Percentiles rank a stretch among this genome's conserved stretches.
Evolutionary conservation across 2,329 filamentous ascomycete genomes (phyloP).

Genomic region (Fusarium sp.): DNA sequence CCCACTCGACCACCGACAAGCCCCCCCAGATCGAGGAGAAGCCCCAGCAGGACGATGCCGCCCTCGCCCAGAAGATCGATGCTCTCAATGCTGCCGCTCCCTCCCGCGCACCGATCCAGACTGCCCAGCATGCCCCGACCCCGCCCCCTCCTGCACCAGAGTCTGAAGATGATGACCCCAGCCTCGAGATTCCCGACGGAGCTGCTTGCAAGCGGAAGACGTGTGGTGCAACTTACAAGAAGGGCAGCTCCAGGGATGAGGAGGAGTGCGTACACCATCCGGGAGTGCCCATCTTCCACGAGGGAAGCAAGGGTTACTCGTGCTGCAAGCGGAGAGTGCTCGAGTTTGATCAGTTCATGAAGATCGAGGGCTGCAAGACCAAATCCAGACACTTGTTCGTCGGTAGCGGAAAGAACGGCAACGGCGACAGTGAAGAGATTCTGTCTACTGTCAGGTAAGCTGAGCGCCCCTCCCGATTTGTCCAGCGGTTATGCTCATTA

Average conservation of each 20-base stretch:
- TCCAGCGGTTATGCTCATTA: constrained; percentile 18
- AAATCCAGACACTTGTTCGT: constrained; percentile 89
- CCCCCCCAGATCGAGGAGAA: constrained; percentile 75
- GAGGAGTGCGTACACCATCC: constrained; percentile 93
- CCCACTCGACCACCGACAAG: constrained; percentile 88
- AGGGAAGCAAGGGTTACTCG: constrained; percentile 97
- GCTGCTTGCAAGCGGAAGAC: constrained; percentile 83
- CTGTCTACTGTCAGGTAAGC: constrained; percentile 82
- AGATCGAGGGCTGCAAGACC: constrained; percentile 90
- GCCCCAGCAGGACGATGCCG: constrained; percentile 59
- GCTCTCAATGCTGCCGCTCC: constrained; percentile 66
- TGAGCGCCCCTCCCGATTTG: not conserved
- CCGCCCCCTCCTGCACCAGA: constrained; percentile 77
- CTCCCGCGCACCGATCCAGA: constrained; percentile 57
- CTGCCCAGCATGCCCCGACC: constrained; percentile 64
- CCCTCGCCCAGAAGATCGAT: constrained; percentile 64
- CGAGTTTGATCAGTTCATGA: constrained; percentile 98
- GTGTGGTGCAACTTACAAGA: constrained; percentile 79
- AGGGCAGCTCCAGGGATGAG: constrained; percentile 71
- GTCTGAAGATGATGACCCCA: constrained; percentile 89
- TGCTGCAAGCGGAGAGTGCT: constrained; percentile 97
- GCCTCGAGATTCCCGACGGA: constrained; percentile 79
- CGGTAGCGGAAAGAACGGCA: constrained; percentile 79
- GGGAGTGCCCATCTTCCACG: constrained; percentile 93
- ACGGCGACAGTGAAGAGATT: constrained; percentile 76